Evolutionary conservation across 768 basidiomycete species (phyloP), one percentile per base, ranked within the genome.

Genomic region (Pholiota molesta): DNA sequence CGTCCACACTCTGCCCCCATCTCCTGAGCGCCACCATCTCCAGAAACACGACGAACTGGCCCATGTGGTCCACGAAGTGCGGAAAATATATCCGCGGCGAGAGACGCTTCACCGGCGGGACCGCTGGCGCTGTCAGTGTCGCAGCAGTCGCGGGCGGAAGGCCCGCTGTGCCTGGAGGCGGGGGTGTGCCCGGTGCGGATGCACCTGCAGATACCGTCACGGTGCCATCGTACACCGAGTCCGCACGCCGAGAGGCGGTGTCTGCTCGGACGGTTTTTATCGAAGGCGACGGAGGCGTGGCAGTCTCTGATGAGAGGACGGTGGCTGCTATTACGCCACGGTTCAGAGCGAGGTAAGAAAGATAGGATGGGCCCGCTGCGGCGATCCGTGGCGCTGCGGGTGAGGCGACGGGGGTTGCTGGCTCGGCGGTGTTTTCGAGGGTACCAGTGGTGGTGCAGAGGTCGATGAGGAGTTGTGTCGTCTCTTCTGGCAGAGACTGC

Each of bases 41-140:
- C 9, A 99, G 83, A 73, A 98, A 99, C 1, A 84, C 79, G 42
- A 94, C 82, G 65, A 99, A 97, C 59, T 92, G 86, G 2, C 80
- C 81, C 61, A 90, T 86, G 67, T 96, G 93, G 69, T 97, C 93
- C 39, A 97, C 89, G 65, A 97, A 99, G 72, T 97, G 94, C 0
- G 95, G 89, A 69, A 98, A 99, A 73, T 94, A 99, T 33, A 91
- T 78, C 4, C 89, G 79, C 0, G 96, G 95, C 0, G 94, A 95
- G 0, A 94, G 90, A 0, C 83, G 78, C 69, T 86, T 85, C 8
- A 79, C 70, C 0, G 76, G 77, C 3, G 75, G 72, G 62, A 61
- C 72, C 17, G 69, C 68, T 1, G 70, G 66, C 33, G 69, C 73
- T 6, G 60, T 35, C 8, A 55, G 59, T 52, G 63, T 51, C n/a